These are phyloP conservation scores for Suillus spraguei DNA, from an alignment of 768 basidiomycete species.

Conservation along the genomic window DNA sequence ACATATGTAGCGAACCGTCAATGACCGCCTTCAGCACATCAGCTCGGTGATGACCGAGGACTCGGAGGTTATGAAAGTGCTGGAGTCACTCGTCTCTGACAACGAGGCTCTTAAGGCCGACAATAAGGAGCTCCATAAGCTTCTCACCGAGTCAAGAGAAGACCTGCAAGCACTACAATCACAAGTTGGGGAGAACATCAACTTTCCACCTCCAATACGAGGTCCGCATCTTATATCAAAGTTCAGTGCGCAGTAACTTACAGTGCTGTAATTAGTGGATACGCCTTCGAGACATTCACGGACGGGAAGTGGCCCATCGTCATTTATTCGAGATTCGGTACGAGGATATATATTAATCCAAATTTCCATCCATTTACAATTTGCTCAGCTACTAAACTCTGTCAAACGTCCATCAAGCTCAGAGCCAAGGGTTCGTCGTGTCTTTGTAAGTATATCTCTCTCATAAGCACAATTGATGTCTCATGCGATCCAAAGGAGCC, in stretches of 20 bases:
- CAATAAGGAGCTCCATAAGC: slow-evolving; percentile 74
- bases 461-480: too few species aligned
- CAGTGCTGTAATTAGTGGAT: slow-evolving; percentile 25
- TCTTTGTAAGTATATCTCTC: slow-evolving; percentile 34
- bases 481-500: slow-evolving; percentile 36
- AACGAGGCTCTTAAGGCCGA: slow-evolving; percentile 84
- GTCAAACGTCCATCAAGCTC: slow-evolving; percentile 37
- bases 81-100: slow-evolving; percentile 85
- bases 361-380: slow-evolving; percentile 26
- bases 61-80: slow-evolving; percentile 62
- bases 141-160: slow-evolving; percentile 77
- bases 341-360: slow-evolving; percentile 35
- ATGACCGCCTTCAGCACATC: slow-evolving; percentile 35
- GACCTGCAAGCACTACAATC: slow-evolving; percentile 69
- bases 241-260: slow-evolving; percentile 3
- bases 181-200: slow-evolving; percentile 75
- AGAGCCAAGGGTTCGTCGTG: slow-evolving; percentile 33
- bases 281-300: slow-evolving; percentile 42
- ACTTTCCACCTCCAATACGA: slow-evolving; percentile 46
- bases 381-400: slow-evolving; percentile 27
- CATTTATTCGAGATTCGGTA: slow-evolving; percentile 45
- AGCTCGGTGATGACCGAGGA: slow-evolving; percentile 44
- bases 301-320: slow-evolving; percentile 46
- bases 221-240: slow-evolving; percentile 32
- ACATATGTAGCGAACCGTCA: slow-evolving; percentile 19